Evolutionary conservation across 495 filamentous ascomycete genomes (phyloP), one percentile per base, ranked within the genome.

Genomic region (Daldinia decipiens): DNA sequence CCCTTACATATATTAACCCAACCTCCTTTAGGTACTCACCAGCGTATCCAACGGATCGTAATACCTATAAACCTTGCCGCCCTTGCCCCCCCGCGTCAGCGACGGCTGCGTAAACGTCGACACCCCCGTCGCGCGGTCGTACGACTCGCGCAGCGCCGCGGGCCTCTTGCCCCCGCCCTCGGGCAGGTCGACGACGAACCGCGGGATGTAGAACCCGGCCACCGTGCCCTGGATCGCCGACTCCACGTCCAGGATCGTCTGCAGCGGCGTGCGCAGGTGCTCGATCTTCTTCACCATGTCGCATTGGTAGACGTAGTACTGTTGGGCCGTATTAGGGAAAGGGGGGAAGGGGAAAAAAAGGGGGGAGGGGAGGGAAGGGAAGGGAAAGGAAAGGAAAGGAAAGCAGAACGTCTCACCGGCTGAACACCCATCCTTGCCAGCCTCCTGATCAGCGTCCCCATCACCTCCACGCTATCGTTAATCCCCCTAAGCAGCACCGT

Each of bases 251-350:
- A 88, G 80, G 40, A 86, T 87, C 2, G 84, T 86, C 40, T 79
- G 79, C 17, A 90, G 79, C 24, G 86, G 86, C 19, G 86, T 89
- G 50, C 87, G 85, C n/a, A 89, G 77, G 65, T 90, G 86, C 77
- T 90, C 87, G 13, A 86, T 74, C 31, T 79, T 82, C 15, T 77
- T 74, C 24, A 88, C 85, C 80, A 89, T 84, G 76, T 89, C 87
- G 58, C 85, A 83, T 69, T 86, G 85, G 74, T 88, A 88, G 51
- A 88, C 81, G 72, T 88, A 88, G 71, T 87, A 87, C 83, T 85
- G 43, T 24, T 24, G 21, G 11, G 32, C 3, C 9, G 32, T 34
- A 5, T 34, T 34, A 34, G 1, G 9, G 4, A n/a, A n/a, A n/a
- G n/a, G n/a, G n/a, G n/a, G n/a, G n/a, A n/a, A n/a, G n/a, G 21